Evolutionary conservation across 805 yeast genomes (phyloP), one percentile per base, ranked within the genome.

Genomic region (Kodamaea neixiangensis): DNA sequence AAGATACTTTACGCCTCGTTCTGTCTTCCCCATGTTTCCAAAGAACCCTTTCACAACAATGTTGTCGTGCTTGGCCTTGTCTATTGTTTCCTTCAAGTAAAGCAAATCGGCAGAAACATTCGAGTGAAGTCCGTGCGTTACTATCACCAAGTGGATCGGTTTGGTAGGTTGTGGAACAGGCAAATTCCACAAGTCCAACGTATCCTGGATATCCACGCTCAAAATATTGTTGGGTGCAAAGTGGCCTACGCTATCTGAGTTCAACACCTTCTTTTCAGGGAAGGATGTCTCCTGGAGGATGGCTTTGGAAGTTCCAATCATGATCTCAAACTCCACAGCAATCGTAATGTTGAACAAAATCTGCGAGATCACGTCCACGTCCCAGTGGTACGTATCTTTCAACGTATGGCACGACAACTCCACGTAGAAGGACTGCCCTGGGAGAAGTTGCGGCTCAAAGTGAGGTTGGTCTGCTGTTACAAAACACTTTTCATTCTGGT

Each of bases 41-140:
- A 82, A 80, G 63, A 74, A 94, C 0, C 97, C 98, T 58, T 96
- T 76, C 2, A 93, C 86, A 2, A 92, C 80, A 4, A 92, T 69
- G 61, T 89, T 89, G 34, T 83, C 87, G 2, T 79, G 75, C 6
- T 58, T 62, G 46, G 57, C 62, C 21, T 71, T 64, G 55, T 89
- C 94, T 13, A 94, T 81, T 58, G 78, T 78, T 60, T 94, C 98
- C 57, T 91, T 91, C 50, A 93, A 61, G 60, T 86, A 92, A 15
- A 89, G 76, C 96, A 94, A 82, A 66, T 94, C 99, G 9, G 96
- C 90, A 1, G 94, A 85, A 3, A 85, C 80, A 61, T 92, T 94
- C 1, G 97, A 89, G 61, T 90, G 96, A 20, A 94, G 77, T 0
- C 99, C 99, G 66, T 94, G 99, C 0, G 97, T 90, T 10, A 92